These are phyloP conservation scores for Termitomyces sp. DNA, from an alignment of 768 basidiomycete genomes.

Conservation along the genomic window DNA sequence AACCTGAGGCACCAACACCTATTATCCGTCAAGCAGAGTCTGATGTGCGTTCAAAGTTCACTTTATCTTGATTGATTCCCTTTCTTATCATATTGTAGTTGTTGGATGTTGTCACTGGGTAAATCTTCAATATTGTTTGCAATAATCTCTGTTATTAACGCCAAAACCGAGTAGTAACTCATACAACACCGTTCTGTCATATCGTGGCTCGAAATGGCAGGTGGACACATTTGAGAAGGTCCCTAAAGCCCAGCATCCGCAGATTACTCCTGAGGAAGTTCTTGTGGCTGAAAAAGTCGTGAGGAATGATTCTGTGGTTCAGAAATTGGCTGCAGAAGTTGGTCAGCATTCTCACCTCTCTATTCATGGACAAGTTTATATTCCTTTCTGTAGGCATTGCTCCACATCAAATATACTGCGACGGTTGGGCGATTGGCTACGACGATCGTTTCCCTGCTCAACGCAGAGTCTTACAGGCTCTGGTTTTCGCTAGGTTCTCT, in stretches of 20 bases:
- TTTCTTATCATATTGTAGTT: constrained; percentile 41
- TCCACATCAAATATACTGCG: constrained; percentile 68
- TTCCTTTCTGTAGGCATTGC: constrained; percentile 44
- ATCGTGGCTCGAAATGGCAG: constrained; percentile 52
- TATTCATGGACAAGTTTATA: background rate
- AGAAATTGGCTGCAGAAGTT: constrained; percentile 71
- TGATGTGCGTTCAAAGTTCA: constrained; percentile 49
- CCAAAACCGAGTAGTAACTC: constrained; percentile 21
- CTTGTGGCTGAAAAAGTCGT: constrained; percentile 68
- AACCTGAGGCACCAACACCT: constrained; percentile 42
- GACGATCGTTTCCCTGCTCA: constrained; percentile 78
- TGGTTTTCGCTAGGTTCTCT: constrained; percentile 71
- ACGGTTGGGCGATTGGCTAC: constrained; percentile 91
- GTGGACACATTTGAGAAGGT: constrained; percentile 56
- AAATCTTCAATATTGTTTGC: constrained; percentile 13
- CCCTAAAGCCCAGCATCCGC: constrained; percentile 69
- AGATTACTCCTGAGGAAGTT: constrained; percentile 82
- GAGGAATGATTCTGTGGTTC: constrained; percentile 58
- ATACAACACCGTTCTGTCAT: constrained; percentile 55
- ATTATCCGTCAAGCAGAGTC: constrained; percentile 72
- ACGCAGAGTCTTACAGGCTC: constrained; percentile 71
- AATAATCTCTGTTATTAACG: constrained; percentile 8
- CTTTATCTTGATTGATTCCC: background rate
- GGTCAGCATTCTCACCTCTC: constrained; percentile 34
- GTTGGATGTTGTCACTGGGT: constrained; percentile 74